Conservation (phyloP, 345 rosid genomes). For the Eucalyptus decipiens region DNA sequence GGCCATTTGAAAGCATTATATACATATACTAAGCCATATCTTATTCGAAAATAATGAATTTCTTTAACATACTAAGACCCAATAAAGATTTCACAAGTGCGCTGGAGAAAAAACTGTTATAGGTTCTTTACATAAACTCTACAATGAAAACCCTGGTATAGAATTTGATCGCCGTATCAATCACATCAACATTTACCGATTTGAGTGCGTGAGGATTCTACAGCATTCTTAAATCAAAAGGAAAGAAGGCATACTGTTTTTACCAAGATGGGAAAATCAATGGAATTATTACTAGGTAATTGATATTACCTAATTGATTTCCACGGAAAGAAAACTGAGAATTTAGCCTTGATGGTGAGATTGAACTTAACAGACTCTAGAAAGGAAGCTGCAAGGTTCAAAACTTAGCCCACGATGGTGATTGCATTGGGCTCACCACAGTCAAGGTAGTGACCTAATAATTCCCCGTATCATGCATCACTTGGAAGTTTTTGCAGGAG, state of each 20-base stretch:
- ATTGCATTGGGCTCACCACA: too few species aligned
- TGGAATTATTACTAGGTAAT: too few species aligned
- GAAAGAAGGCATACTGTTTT: neutral
- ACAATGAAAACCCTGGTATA: neutral
- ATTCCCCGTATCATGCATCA: neutral
- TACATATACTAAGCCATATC: too few species aligned
- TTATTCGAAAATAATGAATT: too few species aligned
- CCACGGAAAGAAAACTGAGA: neutral
- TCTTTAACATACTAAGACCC: too few species aligned
- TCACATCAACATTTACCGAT: neutral
- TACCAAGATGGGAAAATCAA: neutral
- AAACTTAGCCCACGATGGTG: neutral
- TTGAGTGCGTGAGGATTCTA: neutral
- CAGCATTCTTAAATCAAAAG: neutral
- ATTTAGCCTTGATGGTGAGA: neutral
- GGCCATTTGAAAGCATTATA: too few species aligned
- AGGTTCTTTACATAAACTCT: neutral
- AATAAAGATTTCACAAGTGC: neutral
- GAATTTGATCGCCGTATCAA: neutral
- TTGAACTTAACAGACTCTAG: neutral
- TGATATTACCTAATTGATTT: neutral
- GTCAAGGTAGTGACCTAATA: neutral
- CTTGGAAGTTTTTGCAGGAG: neutral
- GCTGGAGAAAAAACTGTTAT: neutral
- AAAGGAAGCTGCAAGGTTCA: neutral